Evolutionary conservation across 768 basidiomycete species (phyloP).

Genomic region (Psilocybe cyanescens): DNA sequence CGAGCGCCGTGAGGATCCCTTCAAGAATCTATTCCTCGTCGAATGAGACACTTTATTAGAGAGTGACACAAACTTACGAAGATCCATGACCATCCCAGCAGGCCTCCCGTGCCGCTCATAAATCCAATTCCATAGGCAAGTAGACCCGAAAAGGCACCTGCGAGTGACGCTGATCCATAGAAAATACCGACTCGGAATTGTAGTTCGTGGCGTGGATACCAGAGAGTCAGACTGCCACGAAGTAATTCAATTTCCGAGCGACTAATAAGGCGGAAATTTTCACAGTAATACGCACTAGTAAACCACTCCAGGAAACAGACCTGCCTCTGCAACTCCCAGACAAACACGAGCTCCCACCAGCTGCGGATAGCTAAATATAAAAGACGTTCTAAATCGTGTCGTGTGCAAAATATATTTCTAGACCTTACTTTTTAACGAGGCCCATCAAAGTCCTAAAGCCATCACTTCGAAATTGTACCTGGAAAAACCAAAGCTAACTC

Average conservation of each 20-base stretch:
- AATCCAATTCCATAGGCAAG: constrained; percentile 59
- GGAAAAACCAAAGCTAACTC: constrained; percentile 15
- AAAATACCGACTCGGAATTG: constrained; percentile 66
- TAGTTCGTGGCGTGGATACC: constrained; percentile 68
- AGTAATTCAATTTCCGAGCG: not conserved
- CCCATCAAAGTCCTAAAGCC: constrained; percentile 61
- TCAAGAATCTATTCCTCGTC: constrained; percentile 54
- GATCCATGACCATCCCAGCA: constrained; percentile 70
- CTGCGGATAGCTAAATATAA: constrained; percentile 54
- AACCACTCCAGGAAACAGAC: constrained; percentile 72
- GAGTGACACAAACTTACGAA: constrained; percentile 46
- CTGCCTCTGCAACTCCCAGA: constrained; percentile 71
- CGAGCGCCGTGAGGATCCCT: constrained; percentile 61
- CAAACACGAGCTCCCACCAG: constrained; percentile 60
- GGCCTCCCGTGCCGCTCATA: constrained; percentile 48
- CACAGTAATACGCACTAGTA: constrained; percentile 57
- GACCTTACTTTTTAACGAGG: constrained; percentile 61
- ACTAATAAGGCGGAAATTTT: not conserved
- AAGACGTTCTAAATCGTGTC: not conserved
- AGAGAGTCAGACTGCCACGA: constrained; percentile 54
- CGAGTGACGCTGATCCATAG: constrained; percentile 66
- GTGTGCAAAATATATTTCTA: not conserved
- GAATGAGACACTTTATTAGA: not conserved
- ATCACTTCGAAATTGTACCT: not conserved
- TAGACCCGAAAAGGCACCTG: constrained; percentile 66